phyloP scores from a whole-genome alignment of 2,329 filamentous ascomycete species.

The Clonostachys sp. region DNA sequence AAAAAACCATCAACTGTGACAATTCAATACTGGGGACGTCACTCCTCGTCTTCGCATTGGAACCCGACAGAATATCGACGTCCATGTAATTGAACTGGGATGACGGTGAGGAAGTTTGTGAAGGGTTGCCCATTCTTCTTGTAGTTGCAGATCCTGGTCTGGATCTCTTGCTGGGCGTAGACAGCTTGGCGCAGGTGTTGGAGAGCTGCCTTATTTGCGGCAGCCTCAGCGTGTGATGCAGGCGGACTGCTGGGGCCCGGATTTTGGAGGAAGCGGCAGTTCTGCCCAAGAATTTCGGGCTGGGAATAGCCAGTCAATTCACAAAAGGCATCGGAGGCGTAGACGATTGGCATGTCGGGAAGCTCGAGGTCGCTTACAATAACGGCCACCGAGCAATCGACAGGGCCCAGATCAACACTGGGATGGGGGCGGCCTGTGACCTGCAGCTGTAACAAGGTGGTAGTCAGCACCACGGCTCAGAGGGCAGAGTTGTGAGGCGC shows the following conservation, averaged over 20 bases:
- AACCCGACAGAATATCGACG: slow-evolving; percentile 78
- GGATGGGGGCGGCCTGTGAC: slow-evolving; percentile 69
- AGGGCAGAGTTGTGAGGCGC: not conserved
- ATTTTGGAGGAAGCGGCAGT: slow-evolving; percentile 81
- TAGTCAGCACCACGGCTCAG: not conserved
- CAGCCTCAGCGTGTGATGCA: slow-evolving; percentile 39
- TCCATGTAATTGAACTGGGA: slow-evolving; percentile 68
- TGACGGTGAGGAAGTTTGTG: slow-evolving; percentile 80
- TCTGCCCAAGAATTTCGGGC: slow-evolving; percentile 70
- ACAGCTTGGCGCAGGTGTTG: slow-evolving; percentile 45
- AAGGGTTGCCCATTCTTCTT: slow-evolving; percentile 75
- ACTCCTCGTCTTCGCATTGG: slow-evolving; percentile 58
- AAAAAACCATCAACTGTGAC: too few relatives aligned
- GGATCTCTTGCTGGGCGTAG: slow-evolving; percentile 37
- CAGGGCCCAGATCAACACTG: slow-evolving; percentile 72
- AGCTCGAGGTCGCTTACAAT: slow-evolving; percentile 74
- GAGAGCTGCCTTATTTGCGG: slow-evolving; percentile 45
- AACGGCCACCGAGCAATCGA: slow-evolving; percentile 81
- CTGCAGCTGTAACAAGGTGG: slow-evolving; percentile 35
- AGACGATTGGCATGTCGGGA: slow-evolving; percentile 75
- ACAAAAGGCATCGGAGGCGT: slow-evolving; percentile 77
- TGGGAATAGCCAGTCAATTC: slow-evolving; percentile 74
- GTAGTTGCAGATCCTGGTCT: slow-evolving; percentile 67
- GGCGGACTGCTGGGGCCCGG: slow-evolving; percentile 52
- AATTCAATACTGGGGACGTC: not conserved